phyloP scores from a whole-genome alignment of 2,329 filamentous ascomycete species.

The Cryphonectria parasitica region DNA sequence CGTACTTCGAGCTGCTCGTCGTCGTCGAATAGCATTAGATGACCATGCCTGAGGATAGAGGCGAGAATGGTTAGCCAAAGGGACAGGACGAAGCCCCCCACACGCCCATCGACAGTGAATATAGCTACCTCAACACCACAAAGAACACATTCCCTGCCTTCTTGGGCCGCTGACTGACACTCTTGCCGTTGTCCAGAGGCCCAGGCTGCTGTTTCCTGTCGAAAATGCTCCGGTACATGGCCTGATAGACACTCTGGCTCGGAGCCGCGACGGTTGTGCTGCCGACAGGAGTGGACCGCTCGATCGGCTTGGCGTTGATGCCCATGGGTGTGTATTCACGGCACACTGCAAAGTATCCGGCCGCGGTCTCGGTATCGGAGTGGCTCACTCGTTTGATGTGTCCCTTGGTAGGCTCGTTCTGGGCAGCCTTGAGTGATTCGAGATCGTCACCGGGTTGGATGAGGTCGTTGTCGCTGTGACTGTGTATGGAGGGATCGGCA shows the following conservation, averaged over 20 bases:
- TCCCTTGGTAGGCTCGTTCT: constrained; percentile 62
- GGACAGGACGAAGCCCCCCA: neutral
- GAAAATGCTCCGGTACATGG: constrained; percentile 96
- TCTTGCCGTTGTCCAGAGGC: constrained; percentile 53
- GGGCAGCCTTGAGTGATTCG: constrained; percentile 63
- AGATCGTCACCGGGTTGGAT: constrained; percentile 67
- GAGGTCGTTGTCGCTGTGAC: constrained; percentile 46
- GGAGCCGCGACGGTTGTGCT: constrained; percentile 74
- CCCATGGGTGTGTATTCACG: constrained; percentile 90
- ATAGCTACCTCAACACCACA: constrained; percentile 77
- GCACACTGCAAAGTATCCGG: constrained; percentile 94
- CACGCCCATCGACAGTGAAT: neutral
- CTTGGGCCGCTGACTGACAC: constrained; percentile 58
- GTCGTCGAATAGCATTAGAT: constrained; percentile 97
- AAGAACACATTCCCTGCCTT: constrained; percentile 88
- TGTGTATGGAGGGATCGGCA: constrained; percentile 37
- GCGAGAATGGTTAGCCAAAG: constrained; percentile 1
- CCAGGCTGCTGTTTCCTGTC: constrained; percentile 67
- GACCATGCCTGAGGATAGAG: constrained; percentile 69
- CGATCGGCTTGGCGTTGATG: constrained; percentile 89
- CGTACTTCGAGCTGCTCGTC: constrained; percentile 93
- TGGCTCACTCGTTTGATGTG: constrained; percentile 52
- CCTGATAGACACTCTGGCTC: constrained; percentile 94
- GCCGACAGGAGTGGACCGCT: constrained; percentile 79
- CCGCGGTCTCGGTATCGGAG: constrained; percentile 76